Percentiles rank a stretch among this genome's conserved stretches.
Conservation (phyloP, 371 early-diverging fungal genomes). For the Mucor indicus region DNA sequence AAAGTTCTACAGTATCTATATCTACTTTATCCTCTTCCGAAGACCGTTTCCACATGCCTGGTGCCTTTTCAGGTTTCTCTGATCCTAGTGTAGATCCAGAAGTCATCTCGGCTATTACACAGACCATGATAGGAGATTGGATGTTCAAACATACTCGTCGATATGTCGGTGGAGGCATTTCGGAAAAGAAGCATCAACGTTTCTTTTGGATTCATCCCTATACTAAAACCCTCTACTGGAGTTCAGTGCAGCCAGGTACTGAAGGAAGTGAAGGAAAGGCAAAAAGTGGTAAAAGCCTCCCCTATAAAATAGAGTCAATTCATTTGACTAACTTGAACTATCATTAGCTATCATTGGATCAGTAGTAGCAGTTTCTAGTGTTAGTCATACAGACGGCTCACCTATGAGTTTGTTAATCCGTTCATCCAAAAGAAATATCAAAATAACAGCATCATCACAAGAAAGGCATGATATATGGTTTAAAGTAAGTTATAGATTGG, state of each 20-base stretch:
- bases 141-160: slow-evolving; percentile 73
- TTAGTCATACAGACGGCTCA: slow-evolving; percentile 34
- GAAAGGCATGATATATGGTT: slow-evolving; percentile 72
- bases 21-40: slow-evolving; percentile 28
- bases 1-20: slow-evolving; percentile 14
- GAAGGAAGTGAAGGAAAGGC: slow-evolving; percentile 50
- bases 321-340: too few relatives aligned
- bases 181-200: slow-evolving; percentile 69
- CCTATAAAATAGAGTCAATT: too few relatives aligned
- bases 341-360: slow-evolving; percentile 56
- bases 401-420: slow-evolving; percentile 61
- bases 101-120: slow-evolving; percentile 71
- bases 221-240: slow-evolving; percentile 78
- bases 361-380: slow-evolving; percentile 49
- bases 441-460: slow-evolving; percentile 62
- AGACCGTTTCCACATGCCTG: too few relatives aligned
- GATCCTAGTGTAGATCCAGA: slow-evolving; percentile 46
- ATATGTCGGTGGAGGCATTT: slow-evolving; percentile 52
- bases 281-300: slow-evolving; percentile 55
- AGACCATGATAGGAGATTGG: slow-evolving; percentile 82
- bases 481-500: slow-evolving; percentile 15
- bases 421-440: slow-evolving; percentile 65
- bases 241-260: slow-evolving; percentile 62
- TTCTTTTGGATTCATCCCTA: slow-evolving; percentile 88
- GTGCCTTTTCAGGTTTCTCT: slow-evolving; percentile 7